phyloP scores from a whole-genome alignment of 2,329 filamentous ascomycete species.

The Didymella sp. region DNA sequence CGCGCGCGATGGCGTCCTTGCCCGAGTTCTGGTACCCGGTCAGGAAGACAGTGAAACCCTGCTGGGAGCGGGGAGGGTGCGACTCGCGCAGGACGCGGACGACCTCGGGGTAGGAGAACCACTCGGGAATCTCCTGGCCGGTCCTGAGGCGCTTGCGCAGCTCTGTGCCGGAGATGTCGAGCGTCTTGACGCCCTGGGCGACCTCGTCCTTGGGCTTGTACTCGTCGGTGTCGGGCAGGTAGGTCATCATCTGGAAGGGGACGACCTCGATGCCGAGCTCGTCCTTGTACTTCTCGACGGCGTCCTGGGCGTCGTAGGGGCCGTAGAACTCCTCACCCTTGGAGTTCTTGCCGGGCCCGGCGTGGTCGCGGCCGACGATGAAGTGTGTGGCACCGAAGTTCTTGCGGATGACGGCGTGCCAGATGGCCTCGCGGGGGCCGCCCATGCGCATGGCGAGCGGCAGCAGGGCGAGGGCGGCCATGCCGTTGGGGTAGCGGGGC shows the following conservation, averaged over 20 bases:
- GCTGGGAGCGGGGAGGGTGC: conserved; percentile 86
- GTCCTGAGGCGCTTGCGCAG: conserved; percentile 89
- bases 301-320: conserved; percentile 94
- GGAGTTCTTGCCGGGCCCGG: conserved; percentile 97
- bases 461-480: conserved; percentile 94
- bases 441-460: conserved; percentile 99
- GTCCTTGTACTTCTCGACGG: conserved; percentile 93
- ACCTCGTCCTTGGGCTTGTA: conserved; percentile 95
- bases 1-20: conserved; percentile 95
- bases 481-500: conserved; percentile 96
- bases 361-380: conserved; percentile 98
- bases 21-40: conserved; percentile 96
- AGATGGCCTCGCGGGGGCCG: conserved; percentile 96
- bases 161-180: conserved; percentile 68
- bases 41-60: conserved; percentile 98
- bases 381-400: conserved; percentile 99
- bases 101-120: conserved; percentile 99
- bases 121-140: conserved; percentile 94
- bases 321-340: conserved; percentile 97
- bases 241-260: conserved; percentile 99
- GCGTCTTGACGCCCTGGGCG: conserved; percentile 77
- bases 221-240: conserved; percentile 95
- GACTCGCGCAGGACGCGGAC: conserved; percentile 95
- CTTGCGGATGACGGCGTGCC: conserved; percentile 99
- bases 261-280: conserved; percentile 99